Base-by-base conservation (phyloP, 2,329 filamentous ascomycete genomes). In the Cyanodermella asteris region DNA sequence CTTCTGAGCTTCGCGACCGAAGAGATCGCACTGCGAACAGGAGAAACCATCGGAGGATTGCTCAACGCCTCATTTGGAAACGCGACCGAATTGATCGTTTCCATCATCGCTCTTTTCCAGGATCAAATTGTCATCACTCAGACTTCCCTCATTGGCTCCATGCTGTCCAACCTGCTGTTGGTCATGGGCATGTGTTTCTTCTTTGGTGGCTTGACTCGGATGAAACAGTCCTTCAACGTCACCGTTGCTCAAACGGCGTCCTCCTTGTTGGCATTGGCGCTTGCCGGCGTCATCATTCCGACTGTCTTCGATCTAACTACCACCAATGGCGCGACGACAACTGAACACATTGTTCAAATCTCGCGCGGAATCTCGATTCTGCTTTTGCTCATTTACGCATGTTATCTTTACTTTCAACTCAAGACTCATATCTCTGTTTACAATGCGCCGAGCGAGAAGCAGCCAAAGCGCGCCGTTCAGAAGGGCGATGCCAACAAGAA, bases 151-250 rank as follows among this genome's bases (percentile, higher is more conserved):
- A 77, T 93, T 33, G 82, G 82, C 28, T 82, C 73, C 46, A 91
- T 93, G 45, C 56, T 93, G 13, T 91, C 81, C 20, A 93, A 93
- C 44, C 49, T 94, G 30, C 62, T 91, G 4, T 64, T 91, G 9
- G 78, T 91, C 25, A 56, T 91, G 56, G 82, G 80, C 28, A 90
- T 82, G 68, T 87, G 72, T 44, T 93, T 90, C 58, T 87, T 91
- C 54, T 72, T 77, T 31, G 81, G 78, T 24, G 80, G 80, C 4
- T 46, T 90, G 36, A 71, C 74, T 30, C 67, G 82, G 15, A 42
- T 64, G 15, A 75, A 90, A 44, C 84, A 93, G 45, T 72, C 67
- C 46, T 94, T 93, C 62, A 91, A 93, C 54, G 68, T 75, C 17
- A 84, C 77, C 0, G 81, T 93, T 5, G 82, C 82, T 0, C 81